phyloP scores from a whole-genome alignment of 768 basidiomycete species.

The Termitomyces sp. region DNA sequence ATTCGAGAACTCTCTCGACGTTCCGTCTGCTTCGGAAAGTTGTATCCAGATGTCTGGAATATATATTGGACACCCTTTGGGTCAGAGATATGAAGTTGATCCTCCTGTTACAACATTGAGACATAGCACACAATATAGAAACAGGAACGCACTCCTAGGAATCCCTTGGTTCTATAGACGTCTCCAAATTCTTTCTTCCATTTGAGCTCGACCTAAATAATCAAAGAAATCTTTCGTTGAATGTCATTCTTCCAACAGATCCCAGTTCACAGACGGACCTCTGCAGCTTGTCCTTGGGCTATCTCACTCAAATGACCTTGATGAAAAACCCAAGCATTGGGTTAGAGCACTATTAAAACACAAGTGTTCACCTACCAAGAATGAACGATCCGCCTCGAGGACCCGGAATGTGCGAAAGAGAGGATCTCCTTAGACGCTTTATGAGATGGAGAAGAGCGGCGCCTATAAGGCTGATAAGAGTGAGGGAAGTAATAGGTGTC shows the following conservation, averaged over 20 bases:
- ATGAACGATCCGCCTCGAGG: conserved; percentile 37
- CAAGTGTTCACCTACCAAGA: conserved; percentile 28
- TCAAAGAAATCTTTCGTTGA: not conserved
- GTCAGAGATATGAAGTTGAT: conserved; percentile 44
- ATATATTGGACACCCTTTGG: conserved; percentile 49
- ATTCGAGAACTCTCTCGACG: conserved; percentile 35
- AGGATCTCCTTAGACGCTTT: conserved; percentile 30
- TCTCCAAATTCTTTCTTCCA: conserved; percentile 45
- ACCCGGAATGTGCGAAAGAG: conserved; percentile 33
- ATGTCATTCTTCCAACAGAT: not conserved
- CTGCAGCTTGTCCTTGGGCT: conserved; percentile 33
- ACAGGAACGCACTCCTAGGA: conserved; percentile 33
- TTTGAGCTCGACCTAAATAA: conserved; percentile 40
- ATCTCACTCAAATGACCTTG: conserved; percentile 30
- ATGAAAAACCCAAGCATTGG: not conserved
- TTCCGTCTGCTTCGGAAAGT: conserved; percentile 39
- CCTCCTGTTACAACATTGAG: conserved; percentile 30
- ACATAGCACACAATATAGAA: not conserved
- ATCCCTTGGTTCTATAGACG: conserved; percentile 35
- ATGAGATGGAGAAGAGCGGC: conserved; percentile 25
- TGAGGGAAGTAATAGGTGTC: conserved; percentile 12
- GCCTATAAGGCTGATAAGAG: conserved; percentile 9
- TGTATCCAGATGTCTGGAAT: conserved; percentile 41
- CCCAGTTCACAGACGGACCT: conserved; percentile 18
- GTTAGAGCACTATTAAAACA: too few species aligned